Conservation (phyloP, 169 alveolate species). For the Theileria annulata region DNA sequence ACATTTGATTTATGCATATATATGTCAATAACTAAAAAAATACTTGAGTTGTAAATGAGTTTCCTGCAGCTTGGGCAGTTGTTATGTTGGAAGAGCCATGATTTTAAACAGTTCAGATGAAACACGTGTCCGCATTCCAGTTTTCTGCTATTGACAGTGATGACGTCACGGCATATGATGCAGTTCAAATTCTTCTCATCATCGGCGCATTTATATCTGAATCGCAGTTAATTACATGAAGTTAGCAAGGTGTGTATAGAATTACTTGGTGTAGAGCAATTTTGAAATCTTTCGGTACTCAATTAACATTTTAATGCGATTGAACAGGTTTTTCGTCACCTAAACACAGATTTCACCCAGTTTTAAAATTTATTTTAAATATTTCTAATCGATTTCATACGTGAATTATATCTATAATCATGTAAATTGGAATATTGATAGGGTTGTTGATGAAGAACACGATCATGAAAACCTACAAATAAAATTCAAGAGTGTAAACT, state of each 20-base stretch:
- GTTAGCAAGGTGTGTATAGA: not conserved
- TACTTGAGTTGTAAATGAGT: constrained; percentile 36
- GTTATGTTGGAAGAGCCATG: constrained; percentile 84
- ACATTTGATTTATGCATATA: no score
- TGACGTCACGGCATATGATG: constrained; percentile 84
- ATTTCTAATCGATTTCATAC: constrained; percentile 61
- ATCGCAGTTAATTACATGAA: not conserved
- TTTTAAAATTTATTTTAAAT: not conserved
- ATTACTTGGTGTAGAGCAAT: constrained; percentile 23
- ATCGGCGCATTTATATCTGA: not conserved
- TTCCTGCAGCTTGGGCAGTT: constrained; percentile 83
- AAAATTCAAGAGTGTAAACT: constrained; percentile 33
- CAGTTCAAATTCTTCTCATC: constrained; percentile 72
- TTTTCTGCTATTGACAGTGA: constrained; percentile 77
- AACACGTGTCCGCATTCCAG: constrained; percentile 86
- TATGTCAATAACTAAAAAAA: not conserved
- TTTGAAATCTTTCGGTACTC: constrained; percentile 49
- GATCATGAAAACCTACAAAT: constrained; percentile 38
- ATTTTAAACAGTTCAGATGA: constrained; percentile 79
- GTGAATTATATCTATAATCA: constrained; percentile 84
- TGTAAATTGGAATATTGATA: constrained; percentile 81
- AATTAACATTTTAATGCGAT: constrained; percentile 38
- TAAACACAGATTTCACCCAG: not conserved
- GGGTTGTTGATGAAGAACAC: constrained; percentile 83
- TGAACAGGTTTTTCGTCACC: constrained; percentile 42